Conservation (phyloP, 2,329 filamentous ascomycete genomes). For the Aspergillus sp. region DNA sequence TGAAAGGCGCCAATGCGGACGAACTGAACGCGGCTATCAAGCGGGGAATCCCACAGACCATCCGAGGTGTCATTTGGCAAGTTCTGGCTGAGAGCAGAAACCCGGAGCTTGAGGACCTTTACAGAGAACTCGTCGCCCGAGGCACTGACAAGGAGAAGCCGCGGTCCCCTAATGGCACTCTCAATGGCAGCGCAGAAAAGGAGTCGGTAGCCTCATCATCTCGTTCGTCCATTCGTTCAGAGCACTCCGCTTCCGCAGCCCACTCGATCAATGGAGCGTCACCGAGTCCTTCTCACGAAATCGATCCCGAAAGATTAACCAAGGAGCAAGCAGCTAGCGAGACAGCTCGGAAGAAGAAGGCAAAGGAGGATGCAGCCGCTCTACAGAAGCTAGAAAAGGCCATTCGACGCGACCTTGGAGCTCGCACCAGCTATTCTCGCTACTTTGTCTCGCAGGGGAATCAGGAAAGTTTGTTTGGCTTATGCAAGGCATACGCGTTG, state of each 20-base stretch:
- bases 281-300: constrained; percentile 59
- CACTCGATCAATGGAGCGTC: constrained; percentile 55
- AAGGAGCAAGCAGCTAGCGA: constrained; percentile 65
- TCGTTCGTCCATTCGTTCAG: constrained; percentile 80
- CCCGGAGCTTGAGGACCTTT: constrained; percentile 82
- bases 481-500: constrained; percentile 96
- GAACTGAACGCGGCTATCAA: constrained; percentile 90
- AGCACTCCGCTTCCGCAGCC: constrained; percentile 62
- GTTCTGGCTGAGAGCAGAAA: constrained; percentile 94
- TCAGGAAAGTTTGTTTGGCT: constrained; percentile 89
- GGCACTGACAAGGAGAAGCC: constrained; percentile 78
- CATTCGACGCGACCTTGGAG: constrained; percentile 86
- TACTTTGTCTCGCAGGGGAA: constrained; percentile 87
- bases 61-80: constrained; percentile 98
- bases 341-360: constrained; percentile 71
- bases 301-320: constrained; percentile 61
- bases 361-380: constrained; percentile 71
- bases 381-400: constrained; percentile 84
- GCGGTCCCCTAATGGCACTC: constrained; percentile 50
- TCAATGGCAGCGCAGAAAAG: constrained; percentile 59
- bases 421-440: constrained; percentile 93
- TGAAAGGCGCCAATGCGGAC: constrained; percentile 82
- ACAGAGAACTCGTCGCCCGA: constrained; percentile 73
- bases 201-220: constrained; percentile 69
- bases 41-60: constrained; percentile 88